phyloP scores from a whole-genome alignment of 2,329 filamentous ascomycete species.

The Aureobasidium sp. region DNA sequence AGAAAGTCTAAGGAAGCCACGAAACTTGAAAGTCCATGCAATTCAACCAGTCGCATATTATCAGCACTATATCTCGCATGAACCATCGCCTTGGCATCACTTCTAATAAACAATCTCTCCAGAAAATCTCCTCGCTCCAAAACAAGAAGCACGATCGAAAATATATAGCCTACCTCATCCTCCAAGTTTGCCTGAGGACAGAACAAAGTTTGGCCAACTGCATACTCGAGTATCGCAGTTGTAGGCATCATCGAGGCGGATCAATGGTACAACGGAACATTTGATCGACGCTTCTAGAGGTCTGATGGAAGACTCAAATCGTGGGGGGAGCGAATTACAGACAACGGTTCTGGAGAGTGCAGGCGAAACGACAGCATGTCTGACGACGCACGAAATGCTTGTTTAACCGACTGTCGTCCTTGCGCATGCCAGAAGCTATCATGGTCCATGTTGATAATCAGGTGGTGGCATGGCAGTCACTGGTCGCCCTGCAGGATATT shows the following conservation, averaged over 20 bases:
- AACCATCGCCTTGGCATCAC: conserved; percentile 8
- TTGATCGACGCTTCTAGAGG: conserved; percentile 12
- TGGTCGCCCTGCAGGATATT: background rate
- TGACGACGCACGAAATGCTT: background rate
- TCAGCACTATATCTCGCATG: conserved; percentile 6
- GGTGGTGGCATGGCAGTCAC: no score
- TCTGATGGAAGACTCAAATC: background rate
- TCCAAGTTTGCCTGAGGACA: background rate
- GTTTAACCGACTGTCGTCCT: background rate
- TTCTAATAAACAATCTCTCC: background rate
- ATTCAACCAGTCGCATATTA: background rate
- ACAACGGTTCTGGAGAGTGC: background rate
- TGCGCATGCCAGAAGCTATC: background rate
- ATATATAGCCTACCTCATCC: background rate
- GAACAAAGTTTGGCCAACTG: background rate
- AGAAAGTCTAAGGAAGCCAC: background rate
- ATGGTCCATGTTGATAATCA: background rate
- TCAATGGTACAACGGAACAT: background rate
- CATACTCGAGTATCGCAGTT: background rate
- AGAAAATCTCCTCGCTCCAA: background rate
- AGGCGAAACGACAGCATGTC: background rate
- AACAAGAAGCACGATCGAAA: background rate
- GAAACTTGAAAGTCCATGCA: background rate
- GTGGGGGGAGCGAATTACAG: conserved; percentile 6
- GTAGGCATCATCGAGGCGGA: background rate